phyloP scores from a whole-genome alignment of 2,329 filamentous ascomycete genomes.

The Talaromyces sp. region DNA sequence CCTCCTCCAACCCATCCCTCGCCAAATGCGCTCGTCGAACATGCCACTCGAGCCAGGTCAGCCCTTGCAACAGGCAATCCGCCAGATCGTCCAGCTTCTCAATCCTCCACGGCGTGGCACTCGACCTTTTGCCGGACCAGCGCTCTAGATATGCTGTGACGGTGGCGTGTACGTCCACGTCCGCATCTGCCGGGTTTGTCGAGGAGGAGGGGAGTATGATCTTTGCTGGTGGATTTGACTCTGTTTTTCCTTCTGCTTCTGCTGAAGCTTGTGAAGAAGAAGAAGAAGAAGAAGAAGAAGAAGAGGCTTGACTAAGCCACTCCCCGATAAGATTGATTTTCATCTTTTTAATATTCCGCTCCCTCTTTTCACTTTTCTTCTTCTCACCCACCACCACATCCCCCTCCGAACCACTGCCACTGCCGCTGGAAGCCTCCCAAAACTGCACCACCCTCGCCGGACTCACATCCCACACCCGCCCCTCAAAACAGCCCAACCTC shows the following conservation, averaged over 20 bases:
- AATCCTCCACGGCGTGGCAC: slow-evolving; percentile 11
- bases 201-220: neutral
- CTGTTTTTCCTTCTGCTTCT: neutral
- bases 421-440: slow-evolving; percentile 33
- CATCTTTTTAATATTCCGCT: slow-evolving; percentile 35
- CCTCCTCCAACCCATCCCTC: slow-evolving; percentile 6
- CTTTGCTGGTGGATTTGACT: neutral
- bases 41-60: slow-evolving; percentile 74
- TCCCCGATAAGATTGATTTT: slow-evolving; percentile 59
- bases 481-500: slow-evolving; percentile 38
- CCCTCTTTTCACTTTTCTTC: slow-evolving; percentile 14
- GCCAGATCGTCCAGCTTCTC: slow-evolving; percentile 77
- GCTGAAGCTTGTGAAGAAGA: neutral
- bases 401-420: neutral
- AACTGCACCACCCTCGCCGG: slow-evolving; percentile 54
- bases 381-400: neutral
- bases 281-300: neutral
- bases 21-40: slow-evolving; percentile 25
- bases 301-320: neutral
- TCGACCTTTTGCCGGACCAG: neutral
- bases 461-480: slow-evolving; percentile 46
- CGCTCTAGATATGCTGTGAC: slow-evolving; percentile 5
- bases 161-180: neutral
- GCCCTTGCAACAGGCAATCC: slow-evolving; percentile 71
- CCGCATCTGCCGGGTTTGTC: neutral